phyloP scores from a whole-genome alignment of 257 asterid species.

The Nicotiana paniculata region DNA sequence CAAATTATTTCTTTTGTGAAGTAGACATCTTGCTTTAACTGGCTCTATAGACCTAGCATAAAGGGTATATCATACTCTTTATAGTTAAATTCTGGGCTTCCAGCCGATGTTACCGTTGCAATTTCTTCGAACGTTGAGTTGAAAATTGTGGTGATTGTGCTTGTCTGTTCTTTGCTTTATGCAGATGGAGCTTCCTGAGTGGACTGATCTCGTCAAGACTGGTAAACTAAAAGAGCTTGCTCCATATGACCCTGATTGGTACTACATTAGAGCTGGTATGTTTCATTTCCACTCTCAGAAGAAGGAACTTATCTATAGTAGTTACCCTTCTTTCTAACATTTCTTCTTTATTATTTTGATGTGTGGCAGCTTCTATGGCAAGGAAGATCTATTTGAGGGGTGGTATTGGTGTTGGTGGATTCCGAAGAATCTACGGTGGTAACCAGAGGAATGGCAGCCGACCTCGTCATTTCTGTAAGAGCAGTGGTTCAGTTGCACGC shows the following conservation, averaged over 20 bases:
- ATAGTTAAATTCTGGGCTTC: not conserved
- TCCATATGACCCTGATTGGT: constrained; percentile 94
- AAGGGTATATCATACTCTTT: not conserved
- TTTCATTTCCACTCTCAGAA: not conserved
- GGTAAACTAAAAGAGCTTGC: constrained; percentile 86
- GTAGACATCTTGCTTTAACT: not conserved
- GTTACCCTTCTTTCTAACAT: not conserved
- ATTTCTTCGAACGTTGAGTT: not conserved
- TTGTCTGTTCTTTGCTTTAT: not conserved
- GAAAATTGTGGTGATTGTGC: not conserved
- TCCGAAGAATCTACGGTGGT: constrained; percentile 77
- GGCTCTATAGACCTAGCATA: not conserved
- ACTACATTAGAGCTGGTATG: constrained; percentile 83
- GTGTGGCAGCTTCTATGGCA: constrained; percentile 76
- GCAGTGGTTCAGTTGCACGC: constrained; percentile 92
- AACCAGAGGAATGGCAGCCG: constrained; percentile 87
- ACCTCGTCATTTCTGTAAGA: constrained; percentile 83
- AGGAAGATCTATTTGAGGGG: constrained; percentile 88
- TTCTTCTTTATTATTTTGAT: not conserved
- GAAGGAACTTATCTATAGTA: not conserved
- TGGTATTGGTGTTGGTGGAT: constrained; percentile 87
- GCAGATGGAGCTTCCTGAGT: constrained; percentile 83
- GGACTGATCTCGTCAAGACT: constrained; percentile 89
- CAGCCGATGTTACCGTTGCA: not conserved
- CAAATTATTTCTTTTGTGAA: not conserved